phyloP scores from a whole-genome alignment of 2,329 filamentous ascomycete species.

The Drechslerella coelobrocha region DNA sequence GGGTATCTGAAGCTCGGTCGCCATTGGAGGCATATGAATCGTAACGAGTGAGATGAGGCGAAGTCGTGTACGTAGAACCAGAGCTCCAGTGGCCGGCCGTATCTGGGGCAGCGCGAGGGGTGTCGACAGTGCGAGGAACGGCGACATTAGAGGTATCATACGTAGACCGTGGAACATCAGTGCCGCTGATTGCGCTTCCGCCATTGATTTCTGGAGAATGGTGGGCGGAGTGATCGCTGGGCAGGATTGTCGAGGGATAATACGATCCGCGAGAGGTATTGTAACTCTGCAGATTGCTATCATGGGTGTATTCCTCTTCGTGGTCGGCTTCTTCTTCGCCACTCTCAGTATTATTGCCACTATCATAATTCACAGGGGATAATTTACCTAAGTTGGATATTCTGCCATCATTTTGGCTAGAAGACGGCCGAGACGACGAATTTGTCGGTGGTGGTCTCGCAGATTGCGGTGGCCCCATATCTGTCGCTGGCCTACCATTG shows the following conservation, averaged over 20 bases:
- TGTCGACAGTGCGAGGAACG: slow-evolving; percentile 46
- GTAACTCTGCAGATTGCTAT: slow-evolving; percentile 66
- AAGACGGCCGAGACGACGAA: slow-evolving; percentile 59
- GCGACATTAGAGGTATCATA: slow-evolving; percentile 45
- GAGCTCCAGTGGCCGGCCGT: slow-evolving; percentile 38
- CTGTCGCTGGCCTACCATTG: slow-evolving; percentile 61
- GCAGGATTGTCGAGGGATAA: slow-evolving; percentile 69
- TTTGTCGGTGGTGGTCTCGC: slow-evolving; percentile 65
- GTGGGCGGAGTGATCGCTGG: slow-evolving; percentile 68
- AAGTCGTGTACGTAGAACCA: slow-evolving; percentile 36
- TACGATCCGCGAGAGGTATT: slow-evolving; percentile 60
- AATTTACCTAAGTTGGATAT: slow-evolving; percentile 63
- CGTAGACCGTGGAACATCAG: slow-evolving; percentile 45
- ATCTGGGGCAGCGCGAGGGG: slow-evolving; percentile 33
- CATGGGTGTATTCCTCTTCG: slow-evolving; percentile 74
- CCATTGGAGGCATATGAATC: slow-evolving; percentile 73
- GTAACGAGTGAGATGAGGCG: slow-evolving; percentile 79
- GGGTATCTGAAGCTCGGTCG: slow-evolving; percentile 72
- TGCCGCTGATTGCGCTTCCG: slow-evolving; percentile 31
- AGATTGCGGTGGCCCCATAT: slow-evolving; percentile 82
- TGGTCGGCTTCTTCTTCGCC: slow-evolving; percentile 74
- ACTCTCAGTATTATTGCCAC: slow-evolving; percentile 62
- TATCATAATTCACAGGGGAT: slow-evolving; percentile 64
- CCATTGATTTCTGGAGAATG: slow-evolving; percentile 67
- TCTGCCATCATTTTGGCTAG: slow-evolving; percentile 54